phyloP scores from a whole-genome alignment of 1,139 yeast genomes.

The Zygoascus hellenicus region DNA sequence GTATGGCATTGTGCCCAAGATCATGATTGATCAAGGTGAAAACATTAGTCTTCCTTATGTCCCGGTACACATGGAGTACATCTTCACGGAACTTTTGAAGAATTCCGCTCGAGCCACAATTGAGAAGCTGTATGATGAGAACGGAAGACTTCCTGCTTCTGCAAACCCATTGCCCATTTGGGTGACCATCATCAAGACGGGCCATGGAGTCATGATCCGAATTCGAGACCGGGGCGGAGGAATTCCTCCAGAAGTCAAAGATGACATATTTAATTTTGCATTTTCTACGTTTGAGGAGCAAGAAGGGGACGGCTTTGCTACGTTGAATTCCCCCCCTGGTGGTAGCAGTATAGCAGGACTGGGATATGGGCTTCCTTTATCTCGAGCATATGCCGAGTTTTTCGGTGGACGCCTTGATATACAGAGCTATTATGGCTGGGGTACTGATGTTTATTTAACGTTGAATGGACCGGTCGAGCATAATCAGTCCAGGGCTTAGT shows the following conservation, averaged over 20 bases:
- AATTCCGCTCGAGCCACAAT: constrained; percentile 83
- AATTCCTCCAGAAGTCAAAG: constrained; percentile 58
- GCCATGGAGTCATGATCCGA: constrained; percentile 45
- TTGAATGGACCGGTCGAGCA: constrained; percentile 38
- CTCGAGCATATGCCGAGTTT: constrained; percentile 63
- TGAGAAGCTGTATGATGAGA: constrained; percentile 43
- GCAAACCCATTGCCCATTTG: constrained; percentile 49
- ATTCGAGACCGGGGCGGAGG: constrained; percentile 89
- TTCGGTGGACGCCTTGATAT: constrained; percentile 73
- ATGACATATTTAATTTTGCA: constrained; percentile 75
- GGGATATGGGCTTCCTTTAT: constrained; percentile 92
- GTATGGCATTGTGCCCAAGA: constrained; percentile 65
- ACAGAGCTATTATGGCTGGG: constrained; percentile 81
- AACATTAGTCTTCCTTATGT: constrained; percentile 64
- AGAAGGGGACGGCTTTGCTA: constrained; percentile 44
- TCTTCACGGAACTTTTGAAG: constrained; percentile 79
- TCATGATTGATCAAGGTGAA: constrained; percentile 49
- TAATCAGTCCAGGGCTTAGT: not conserved
- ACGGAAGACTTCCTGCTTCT: constrained; percentile 6
- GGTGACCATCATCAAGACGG: constrained; percentile 58
- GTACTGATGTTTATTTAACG: constrained; percentile 66
- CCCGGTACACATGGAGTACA: constrained; percentile 80
- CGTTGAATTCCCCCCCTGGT: constrained; percentile 60
- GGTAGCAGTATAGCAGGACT: constrained; percentile 83
- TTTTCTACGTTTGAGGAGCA: constrained; percentile 66